Conservation (phyloP, 1,284 basidiomycete species). For the Coniophora puteana region DNA sequence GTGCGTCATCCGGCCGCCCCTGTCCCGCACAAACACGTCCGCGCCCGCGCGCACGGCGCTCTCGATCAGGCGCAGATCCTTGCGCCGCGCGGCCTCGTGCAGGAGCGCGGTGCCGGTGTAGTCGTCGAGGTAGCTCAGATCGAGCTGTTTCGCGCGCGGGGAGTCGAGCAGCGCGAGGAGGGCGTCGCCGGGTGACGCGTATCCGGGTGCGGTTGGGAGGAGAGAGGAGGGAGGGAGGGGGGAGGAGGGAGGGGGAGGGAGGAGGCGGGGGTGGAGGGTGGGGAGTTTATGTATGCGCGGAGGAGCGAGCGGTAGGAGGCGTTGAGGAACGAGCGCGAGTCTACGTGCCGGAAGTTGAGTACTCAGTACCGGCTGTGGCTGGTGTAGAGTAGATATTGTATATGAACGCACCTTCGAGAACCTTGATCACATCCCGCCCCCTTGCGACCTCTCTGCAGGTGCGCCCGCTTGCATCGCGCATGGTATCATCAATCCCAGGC, state of each 20-base stretch:
- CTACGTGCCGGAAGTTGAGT: constrained; percentile 35
- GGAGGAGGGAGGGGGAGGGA: no score
- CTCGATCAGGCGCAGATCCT: constrained; percentile 82
- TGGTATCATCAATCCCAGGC: constrained; percentile 77
- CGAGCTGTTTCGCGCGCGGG: constrained; percentile 55
- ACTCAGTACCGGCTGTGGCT: not conserved
- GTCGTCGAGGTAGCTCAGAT: constrained; percentile 74
- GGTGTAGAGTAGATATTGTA: not conserved
- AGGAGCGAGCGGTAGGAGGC: constrained; percentile 75
- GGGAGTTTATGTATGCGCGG: constrained; percentile 69
- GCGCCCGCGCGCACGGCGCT: constrained; percentile 82
- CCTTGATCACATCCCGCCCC: constrained; percentile 66
- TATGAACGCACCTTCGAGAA: constrained; percentile 56
- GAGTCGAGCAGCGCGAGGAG: constrained; percentile 59
- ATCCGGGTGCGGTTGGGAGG: no score
- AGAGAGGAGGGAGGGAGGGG: no score
- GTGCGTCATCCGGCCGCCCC: constrained; percentile 70
- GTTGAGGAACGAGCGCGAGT: constrained; percentile 79
- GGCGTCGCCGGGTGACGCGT: constrained; percentile 42
- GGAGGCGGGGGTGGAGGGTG: no score
- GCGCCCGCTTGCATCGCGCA: constrained; percentile 67
- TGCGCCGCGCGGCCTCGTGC: constrained; percentile 84
- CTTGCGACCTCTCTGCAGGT: constrained; percentile 77
- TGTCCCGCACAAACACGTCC: constrained; percentile 87
- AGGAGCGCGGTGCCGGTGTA: constrained; percentile 77